Evolutionary conservation across 2,329 filamentous ascomycete genomes (phyloP), one percentile per base, ranked within the genome.

Genomic region (Bipolaris oryzae): DNA sequence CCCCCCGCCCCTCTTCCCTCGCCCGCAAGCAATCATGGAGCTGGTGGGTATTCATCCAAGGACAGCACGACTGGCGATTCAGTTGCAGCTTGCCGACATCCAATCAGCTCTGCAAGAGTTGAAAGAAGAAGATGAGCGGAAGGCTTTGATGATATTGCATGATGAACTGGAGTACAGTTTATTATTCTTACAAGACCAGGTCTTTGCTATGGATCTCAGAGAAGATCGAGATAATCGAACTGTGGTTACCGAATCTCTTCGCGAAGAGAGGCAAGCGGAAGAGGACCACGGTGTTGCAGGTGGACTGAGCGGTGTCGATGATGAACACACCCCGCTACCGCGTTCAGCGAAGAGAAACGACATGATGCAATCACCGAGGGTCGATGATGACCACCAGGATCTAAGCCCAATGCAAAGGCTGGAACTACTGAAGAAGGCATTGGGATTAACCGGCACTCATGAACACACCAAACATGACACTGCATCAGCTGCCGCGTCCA

Each of bases 71-170:
- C 21, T 60, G n/a, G 61, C 54, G 1, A 25, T 54, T 13, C 41
- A 60, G 54, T 20, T 64, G 33, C 59, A 62, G 46, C 50, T 64
- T 20, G 57, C 34, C 34, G 59, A 62, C 34, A 34, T 60, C 48
- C 39, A 53, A 10, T 45, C 23, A 9, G 39, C 55, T 28, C 28
- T 64, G 21, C 28, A 39, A 11, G 48, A 34, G 7, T 7, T 47
- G 18, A 18, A 48, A 4, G 15, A 18, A 7, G 48, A 23, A 28
- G 53, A 60, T 34, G 49, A 42, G 18, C 41, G 9, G 18, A 23
- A 1, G 4, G 18, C 38, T 15, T 42, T 9, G 38, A 42, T 21
- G 18, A 42, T 15, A 20, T 33, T 45, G 28, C 45, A 42, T 55
- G 50, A 25, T 50, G 55, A 41, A 45, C 59, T 16, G 43, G 25